A percentile compares a stretch with the other conserved stretches of the same genome.
Evolutionary conservation across 1,139 yeast genomes (phyloP).

Genomic region (Williopsis jadinii): DNA sequence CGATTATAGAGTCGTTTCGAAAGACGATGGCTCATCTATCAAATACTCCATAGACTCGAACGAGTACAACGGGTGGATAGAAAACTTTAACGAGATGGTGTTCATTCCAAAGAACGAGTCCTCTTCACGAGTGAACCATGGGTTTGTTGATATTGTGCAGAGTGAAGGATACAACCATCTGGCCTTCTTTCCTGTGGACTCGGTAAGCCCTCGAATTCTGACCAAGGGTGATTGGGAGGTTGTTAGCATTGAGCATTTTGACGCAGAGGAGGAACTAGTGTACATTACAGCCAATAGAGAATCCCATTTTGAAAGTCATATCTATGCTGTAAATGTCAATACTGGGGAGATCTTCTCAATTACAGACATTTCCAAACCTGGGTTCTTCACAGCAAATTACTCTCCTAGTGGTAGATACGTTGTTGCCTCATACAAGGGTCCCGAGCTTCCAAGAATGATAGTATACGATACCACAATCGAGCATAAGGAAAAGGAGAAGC

Average conservation of each 20-base stretch:
- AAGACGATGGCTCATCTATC: conserved; percentile 30
- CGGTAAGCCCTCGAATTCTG: conserved; percentile 39
- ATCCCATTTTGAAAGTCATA: conserved; percentile 49
- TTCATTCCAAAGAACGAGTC: conserved; percentile 24
- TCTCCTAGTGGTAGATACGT: conserved; percentile 53
- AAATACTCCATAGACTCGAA: conserved; percentile 31
- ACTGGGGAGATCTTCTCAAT: conserved; percentile 29
- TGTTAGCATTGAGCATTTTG: conserved; percentile 47
- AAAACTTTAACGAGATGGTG: conserved; percentile 24
- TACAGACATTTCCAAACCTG: conserved; percentile 44
- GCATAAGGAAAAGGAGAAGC: neutral
- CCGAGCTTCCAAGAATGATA: conserved; percentile 54
- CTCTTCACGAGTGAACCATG: conserved; percentile 33
- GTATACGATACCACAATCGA: conserved; percentile 4
- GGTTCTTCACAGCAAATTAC: conserved; percentile 52
- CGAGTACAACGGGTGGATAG: conserved; percentile 50
- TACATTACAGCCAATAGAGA: conserved; percentile 60
- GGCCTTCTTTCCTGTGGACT: conserved; percentile 46
- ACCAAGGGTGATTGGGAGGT: conserved; percentile 71
- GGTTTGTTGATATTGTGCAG: conserved; percentile 69
- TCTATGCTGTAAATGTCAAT: conserved; percentile 38
- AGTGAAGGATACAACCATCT: conserved; percentile 64
- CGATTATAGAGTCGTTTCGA: conserved; percentile 38
- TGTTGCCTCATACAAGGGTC: conserved; percentile 57
- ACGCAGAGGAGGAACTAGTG: conserved; percentile 42